These are phyloP conservation scores for Umbelopsis vinacea DNA, from an alignment of 192 early-diverging fungal species.

Conservation along the genomic window DNA sequence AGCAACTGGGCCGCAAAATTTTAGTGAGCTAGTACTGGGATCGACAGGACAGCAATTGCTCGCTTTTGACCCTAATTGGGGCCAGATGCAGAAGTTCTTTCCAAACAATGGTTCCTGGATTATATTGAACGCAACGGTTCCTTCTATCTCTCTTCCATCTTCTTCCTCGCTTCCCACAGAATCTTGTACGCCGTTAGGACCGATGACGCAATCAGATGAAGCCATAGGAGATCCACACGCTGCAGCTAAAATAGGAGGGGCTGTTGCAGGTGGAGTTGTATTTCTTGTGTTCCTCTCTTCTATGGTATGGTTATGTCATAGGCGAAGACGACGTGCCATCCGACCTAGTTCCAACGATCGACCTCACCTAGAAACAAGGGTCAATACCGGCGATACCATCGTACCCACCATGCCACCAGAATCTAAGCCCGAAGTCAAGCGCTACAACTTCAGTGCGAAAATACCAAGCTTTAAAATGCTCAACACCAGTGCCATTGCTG, in stretches of 20 bases:
- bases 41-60: constrained; percentile 16
- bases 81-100: constrained; percentile 6
- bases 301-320: constrained; percentile 2
- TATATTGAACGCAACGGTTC: neutral
- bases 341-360: neutral
- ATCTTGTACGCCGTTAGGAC: neutral
- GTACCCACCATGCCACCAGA: neutral
- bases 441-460: constrained; percentile 6
- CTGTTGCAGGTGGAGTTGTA: neutral
- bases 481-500: constrained; percentile 10
- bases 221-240: constrained; percentile 8
- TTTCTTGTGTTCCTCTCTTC: neutral
- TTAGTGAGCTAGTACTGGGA: neutral
- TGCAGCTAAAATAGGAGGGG: constrained; percentile 19
- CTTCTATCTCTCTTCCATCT: neutral
- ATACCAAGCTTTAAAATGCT: constrained; percentile 11
- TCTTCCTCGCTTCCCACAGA: constrained; percentile 7
- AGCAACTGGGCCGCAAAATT: constrained; percentile 6
- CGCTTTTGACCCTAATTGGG: constrained; percentile 16
- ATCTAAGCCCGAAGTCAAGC: neutral
- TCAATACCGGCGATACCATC: neutral
- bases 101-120: neutral
- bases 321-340: constrained; percentile 13
- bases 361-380: neutral
- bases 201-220: constrained; percentile 17